Evolutionary conservation across 768 basidiomycete genomes (phyloP), one percentile per base, ranked within the genome.

Genomic region (Hirschioporus abietinus): DNA sequence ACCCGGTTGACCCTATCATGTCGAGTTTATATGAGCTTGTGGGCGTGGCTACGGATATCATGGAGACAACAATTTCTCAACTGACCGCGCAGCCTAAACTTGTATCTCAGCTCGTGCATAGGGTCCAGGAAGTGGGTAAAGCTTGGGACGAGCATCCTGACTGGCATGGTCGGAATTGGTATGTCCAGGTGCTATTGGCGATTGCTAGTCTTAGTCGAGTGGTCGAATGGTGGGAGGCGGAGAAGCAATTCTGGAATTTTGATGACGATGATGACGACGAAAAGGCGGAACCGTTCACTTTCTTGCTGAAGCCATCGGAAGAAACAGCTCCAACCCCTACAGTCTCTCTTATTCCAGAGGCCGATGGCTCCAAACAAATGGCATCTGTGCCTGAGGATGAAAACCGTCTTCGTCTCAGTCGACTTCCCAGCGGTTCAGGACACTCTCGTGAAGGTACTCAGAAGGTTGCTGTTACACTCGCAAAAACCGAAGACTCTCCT

Each of bases 241-340:
- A 99, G 81, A 96, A 96, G 74, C 94, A 96, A 71, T 99, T 99
- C 77, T 99, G 97, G 97, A 97, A 97, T 73, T 99, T 98, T 74
- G 92, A 96, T 73, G 93, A 94, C 74, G 90, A 91, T 68, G 91
- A 92, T 60, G 42, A 52, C 12, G 89, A 93, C 67, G 94, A 95
- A 71, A 88, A 91, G 74, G 91, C 93, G 66, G 96, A 98, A 70
- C 93, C 94, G 0, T 80, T 99, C 63, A 87, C 90, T 70, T 99
- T 99, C 73, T 94, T 99, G 65, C 90, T 95, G 76, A 97, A 96
- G 76, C 90, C 96, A 0, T 86, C 85, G 23, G 90, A 89, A 42
- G 92, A 93, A 35, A 78, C 72, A 52, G 78, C 73, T 30, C 79
- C 71, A 70, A 81, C 75, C 68, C 83, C 74, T 59, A 78, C 69